Evolutionary conservation across 148 eudicot genomes (phyloP).

Genomic region (Vaccinium corymbosum): DNA sequence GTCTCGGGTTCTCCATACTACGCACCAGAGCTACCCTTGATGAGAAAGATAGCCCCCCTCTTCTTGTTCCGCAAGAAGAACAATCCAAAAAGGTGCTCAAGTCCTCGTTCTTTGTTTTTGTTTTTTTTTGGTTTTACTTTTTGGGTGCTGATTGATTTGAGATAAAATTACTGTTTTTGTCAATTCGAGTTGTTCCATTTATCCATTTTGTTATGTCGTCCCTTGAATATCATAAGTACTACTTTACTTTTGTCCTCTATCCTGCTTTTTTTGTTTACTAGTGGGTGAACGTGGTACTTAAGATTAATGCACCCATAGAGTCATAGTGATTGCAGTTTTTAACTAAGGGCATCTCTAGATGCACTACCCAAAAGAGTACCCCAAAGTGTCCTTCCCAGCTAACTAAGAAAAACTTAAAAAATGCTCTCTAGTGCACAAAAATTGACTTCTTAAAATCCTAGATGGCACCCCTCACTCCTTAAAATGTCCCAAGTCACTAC

Average conservation of each 20-base stretch:
- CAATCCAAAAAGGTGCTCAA: slow-evolving; percentile 28
- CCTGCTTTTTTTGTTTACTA: neutral
- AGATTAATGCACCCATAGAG: neutral
- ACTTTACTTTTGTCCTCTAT: neutral
- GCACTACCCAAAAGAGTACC: too few relatives aligned
- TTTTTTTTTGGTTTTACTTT: neutral
- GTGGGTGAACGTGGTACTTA: neutral
- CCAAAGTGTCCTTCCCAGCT: too few relatives aligned
- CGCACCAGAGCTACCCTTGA: slow-evolving; percentile 30
- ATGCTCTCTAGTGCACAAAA: too few relatives aligned
- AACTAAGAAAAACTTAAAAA: too few relatives aligned
- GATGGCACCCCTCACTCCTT: too few relatives aligned
- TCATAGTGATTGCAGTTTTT: neutral
- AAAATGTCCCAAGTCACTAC: too few relatives aligned
- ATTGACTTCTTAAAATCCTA: too few relatives aligned
- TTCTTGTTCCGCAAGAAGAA: slow-evolving; percentile 33
- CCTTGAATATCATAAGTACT: neutral
- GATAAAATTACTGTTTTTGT: neutral
- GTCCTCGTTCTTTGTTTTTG: too few relatives aligned
- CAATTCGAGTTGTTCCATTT: neutral
- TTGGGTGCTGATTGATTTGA: neutral
- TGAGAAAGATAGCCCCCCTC: slow-evolving; percentile 19
- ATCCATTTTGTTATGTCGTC: neutral
- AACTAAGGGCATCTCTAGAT: too few relatives aligned
- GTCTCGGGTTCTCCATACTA: slow-evolving; percentile 5